Conservation (phyloP, 805 yeast genomes). For the Kazachstania psychrophila region DNA sequence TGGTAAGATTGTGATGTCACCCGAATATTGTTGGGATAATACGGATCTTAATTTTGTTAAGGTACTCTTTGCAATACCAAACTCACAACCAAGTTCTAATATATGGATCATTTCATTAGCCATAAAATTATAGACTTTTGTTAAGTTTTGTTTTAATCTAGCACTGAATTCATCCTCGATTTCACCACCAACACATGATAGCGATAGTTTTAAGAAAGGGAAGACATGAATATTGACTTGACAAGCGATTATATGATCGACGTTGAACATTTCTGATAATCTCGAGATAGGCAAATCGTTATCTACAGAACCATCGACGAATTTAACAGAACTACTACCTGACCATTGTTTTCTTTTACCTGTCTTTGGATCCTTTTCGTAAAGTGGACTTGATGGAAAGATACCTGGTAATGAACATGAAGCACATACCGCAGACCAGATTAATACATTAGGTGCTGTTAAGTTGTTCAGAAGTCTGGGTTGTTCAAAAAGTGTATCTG, state of each 20-base stretch:
- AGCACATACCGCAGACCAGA: constrained; percentile 84
- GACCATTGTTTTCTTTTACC: constrained; percentile 76
- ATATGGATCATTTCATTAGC: constrained; percentile 69
- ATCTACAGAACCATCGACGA: constrained; percentile 92
- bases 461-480: constrained; percentile 70
- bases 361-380: constrained; percentile 69
- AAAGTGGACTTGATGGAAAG: constrained; percentile 72
- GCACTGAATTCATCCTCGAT: constrained; percentile 52
- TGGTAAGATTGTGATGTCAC: constrained; percentile 87
- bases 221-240: constrained; percentile 95
- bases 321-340: constrained; percentile 52
- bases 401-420: constrained; percentile 89
- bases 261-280: constrained; percentile 89
- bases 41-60: constrained; percentile 66
- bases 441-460: constrained; percentile 68
- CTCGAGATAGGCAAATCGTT: constrained; percentile 85
- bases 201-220: constrained; percentile 64
- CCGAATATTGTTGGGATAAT: constrained; percentile 77
- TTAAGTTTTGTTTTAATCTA: constrained; percentile 41
- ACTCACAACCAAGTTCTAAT: constrained; percentile 58
- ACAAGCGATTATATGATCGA: constrained; percentile 91
- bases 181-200: constrained; percentile 61
- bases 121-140: constrained; percentile 46
- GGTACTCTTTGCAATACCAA: constrained; percentile 70
- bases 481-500: constrained; percentile 82